phyloP scores from a whole-genome alignment of 2,329 filamentous ascomycete species.

The Dryadomyces quercus-mongolicae region DNA sequence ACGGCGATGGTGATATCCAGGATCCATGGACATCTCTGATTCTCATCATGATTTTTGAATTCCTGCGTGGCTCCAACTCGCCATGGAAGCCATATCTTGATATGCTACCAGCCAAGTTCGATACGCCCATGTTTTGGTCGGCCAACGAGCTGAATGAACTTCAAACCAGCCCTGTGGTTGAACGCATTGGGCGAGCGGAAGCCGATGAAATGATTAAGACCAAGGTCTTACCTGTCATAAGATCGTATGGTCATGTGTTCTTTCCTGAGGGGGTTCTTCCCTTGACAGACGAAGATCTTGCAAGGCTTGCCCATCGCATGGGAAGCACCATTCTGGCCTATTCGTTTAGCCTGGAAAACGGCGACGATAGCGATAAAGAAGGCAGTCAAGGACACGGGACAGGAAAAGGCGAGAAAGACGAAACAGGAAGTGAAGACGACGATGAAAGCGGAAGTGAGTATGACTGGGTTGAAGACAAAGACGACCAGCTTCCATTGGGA shows the following conservation, averaged over 20 bases:
- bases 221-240: constrained; percentile 38
- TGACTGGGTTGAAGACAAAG: constrained; percentile 53
- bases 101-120: constrained; percentile 58
- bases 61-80: constrained; percentile 44
- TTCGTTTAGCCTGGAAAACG: constrained; percentile 61
- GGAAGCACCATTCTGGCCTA: constrained; percentile 87
- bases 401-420: constrained; percentile 45
- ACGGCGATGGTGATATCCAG: constrained; percentile 20
- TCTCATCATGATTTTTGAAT: constrained; percentile 70
- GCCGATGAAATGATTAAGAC: constrained; percentile 58
- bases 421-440: constrained; percentile 31
- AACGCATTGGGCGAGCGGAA: constrained; percentile 62
- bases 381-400: constrained; percentile 4
- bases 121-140: constrained; percentile 87
- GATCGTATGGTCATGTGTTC: constrained; percentile 33
- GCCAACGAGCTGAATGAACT: constrained; percentile 56
- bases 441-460: constrained; percentile 50
- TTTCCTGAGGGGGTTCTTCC: constrained; percentile 22
- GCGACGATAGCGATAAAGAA: constrained; percentile 29
- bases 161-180: constrained; percentile 62
- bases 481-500: constrained; percentile 51
- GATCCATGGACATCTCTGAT: constrained; percentile 52
- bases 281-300: constrained; percentile 31
- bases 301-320: constrained; percentile 59
- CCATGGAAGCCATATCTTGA: constrained; percentile 69